Evolutionary conservation across 805 yeast genomes (phyloP).

Genomic region (Yarrowia divulgata): DNA sequence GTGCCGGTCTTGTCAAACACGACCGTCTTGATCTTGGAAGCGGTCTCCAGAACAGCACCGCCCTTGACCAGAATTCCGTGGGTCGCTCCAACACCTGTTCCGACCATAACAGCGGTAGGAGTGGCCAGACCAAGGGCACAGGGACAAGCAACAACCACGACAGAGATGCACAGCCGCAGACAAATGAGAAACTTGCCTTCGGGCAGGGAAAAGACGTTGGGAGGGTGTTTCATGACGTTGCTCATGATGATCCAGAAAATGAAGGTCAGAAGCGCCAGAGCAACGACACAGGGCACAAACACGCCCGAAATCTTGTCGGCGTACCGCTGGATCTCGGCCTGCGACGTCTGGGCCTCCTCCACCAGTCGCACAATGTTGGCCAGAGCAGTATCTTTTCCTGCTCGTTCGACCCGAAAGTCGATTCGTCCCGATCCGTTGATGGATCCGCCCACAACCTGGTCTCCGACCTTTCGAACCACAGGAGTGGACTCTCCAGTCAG

Average conservation of each 20-base stretch:
- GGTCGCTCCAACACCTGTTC: slow-evolving; percentile 93
- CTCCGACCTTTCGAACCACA: slow-evolving; percentile 66
- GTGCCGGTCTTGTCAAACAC: slow-evolving; percentile 98
- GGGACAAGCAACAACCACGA: slow-evolving; percentile 97
- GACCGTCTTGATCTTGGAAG: slow-evolving; percentile 67
- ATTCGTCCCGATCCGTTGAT: slow-evolving; percentile 80
- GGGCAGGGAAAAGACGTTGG: slow-evolving; percentile 57
- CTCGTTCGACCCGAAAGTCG: slow-evolving; percentile 68
- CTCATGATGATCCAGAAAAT: slow-evolving; percentile 62
- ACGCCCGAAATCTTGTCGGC: slow-evolving; percentile 86
- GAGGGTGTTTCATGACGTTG: slow-evolving; percentile 53
- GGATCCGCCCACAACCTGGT: slow-evolving; percentile 85
- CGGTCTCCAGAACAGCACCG: slow-evolving; percentile 83
- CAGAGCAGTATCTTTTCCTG: slow-evolving; percentile 86
- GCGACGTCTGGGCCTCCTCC: slow-evolving; percentile 84
- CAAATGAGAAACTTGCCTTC: slow-evolving; percentile 71
- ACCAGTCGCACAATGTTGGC: slow-evolving; percentile 87
- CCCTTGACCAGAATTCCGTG: slow-evolving; percentile 92
- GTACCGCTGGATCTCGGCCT: slow-evolving; percentile 88
- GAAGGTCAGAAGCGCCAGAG: slow-evolving; percentile 70
- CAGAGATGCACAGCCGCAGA: slow-evolving; percentile 83
- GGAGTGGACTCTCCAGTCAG: slow-evolving; percentile 92
- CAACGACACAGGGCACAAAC: slow-evolving; percentile 79
- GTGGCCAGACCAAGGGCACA: slow-evolving; percentile 98
- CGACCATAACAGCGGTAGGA: slow-evolving; percentile 99